Base-by-base conservation (phyloP, 2,329 filamentous ascomycete genomes). In the Stagonosporopsis cucurbitacearum region DNA sequence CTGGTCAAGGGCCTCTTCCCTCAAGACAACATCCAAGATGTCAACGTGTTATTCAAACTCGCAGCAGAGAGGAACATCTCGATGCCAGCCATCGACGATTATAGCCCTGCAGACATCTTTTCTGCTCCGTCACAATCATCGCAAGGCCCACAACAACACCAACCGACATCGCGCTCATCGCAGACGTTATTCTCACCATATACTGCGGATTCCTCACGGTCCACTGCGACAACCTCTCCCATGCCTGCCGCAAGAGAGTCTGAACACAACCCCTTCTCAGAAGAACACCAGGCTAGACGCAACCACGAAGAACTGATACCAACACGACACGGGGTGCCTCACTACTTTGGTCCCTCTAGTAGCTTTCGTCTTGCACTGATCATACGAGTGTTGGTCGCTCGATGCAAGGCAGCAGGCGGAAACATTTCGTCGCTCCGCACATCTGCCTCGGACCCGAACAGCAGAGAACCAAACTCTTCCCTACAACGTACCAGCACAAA, bases 1-100 rank as follows among this genome's bases (percentile, higher is more conserved):
- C 43, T 80, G 39, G 70, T 79, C 37, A 75, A 76, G 45, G 77
- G 77, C 0, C 52, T 80, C 1, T 79, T 78, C 42, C 76, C 78
- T 3, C 59, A 76, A 15, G 66, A 76, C 32, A 75, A 78, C 50
- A 68, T 73, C 2, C 72, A 72, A 19, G 72, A 75, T 50, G 71
- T 76, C 23, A 74, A 77, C 33, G 70, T 73, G 12, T 58, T 80
- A 17, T 77, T 77, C 47, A 69, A 68, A 6, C 77, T 79, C 46
- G 78, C 76, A 3, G 68, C 71, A 40, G 67, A 71, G n/a, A 70
- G 72, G 52, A 68, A 71, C 13, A 75, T 79, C 42, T 19, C 58
- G 1, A 75, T 80, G 67, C 78, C 77, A 2, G 66, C 62, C 4
- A 59, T 28, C 25, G 65, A 69, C 45, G 68, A 70, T 35, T 67